Evolutionary conservation across 2,329 filamentous ascomycete species (phyloP).

Genomic region (Pyricularia pennisetigena): DNA sequence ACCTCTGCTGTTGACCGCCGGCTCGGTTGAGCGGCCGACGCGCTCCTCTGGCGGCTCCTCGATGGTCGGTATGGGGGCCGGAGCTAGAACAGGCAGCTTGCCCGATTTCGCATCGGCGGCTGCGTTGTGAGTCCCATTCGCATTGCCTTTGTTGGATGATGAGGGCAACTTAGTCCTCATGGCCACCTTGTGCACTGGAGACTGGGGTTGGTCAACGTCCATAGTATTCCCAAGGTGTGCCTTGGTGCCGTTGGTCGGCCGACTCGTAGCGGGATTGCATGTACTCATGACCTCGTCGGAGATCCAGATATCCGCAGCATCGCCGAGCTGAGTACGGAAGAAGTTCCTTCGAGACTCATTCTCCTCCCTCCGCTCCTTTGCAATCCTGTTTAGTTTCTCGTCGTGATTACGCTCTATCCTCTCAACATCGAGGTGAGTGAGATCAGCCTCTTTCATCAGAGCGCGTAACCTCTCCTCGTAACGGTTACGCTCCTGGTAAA

Average conservation of each 20-base stretch:
- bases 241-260: not conserved
- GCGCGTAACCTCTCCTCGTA: slow-evolving; percentile 26
- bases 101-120: not conserved
- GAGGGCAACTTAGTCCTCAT: not conserved
- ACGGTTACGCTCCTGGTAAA: slow-evolving; percentile 25
- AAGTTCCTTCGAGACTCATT: slow-evolving; percentile 5
- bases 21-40: not conserved
- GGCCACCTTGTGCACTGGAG: not conserved
- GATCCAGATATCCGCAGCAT: not conserved
- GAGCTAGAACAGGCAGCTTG: not conserved
- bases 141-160: not conserved
- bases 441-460: slow-evolving; percentile 13
- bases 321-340: not conserved
- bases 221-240: not conserved
- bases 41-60: not conserved
- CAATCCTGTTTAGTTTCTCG: slow-evolving; percentile 7
- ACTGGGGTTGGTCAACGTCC: not conserved
- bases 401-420: slow-evolving; percentile 11
- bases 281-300: not conserved
- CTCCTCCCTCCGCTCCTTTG: slow-evolving; percentile 8
- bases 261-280: not conserved
- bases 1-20: slow-evolving; percentile 5
- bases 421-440: slow-evolving; percentile 7
- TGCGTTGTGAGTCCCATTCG: not conserved
- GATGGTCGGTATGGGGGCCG: not conserved